Evolutionary conservation across 2,329 filamentous ascomycete genomes (phyloP).

Genomic region (Talaromyces sp.): DNA sequence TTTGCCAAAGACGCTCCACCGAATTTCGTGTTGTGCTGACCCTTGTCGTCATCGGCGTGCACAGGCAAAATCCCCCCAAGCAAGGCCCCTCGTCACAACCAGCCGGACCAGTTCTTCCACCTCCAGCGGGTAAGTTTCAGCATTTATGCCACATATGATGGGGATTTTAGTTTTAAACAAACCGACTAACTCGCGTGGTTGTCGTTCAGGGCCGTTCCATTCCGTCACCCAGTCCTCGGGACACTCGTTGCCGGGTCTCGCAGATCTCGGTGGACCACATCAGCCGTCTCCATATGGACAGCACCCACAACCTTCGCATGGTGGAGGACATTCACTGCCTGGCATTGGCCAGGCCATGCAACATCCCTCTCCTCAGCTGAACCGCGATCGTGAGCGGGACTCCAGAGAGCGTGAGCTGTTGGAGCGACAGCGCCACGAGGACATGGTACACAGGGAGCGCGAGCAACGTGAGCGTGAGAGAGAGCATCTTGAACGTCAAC

Average conservation of each 20-base stretch:
- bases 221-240: conserved; percentile 35
- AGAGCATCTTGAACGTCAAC: conserved; percentile 54
- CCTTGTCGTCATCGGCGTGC: conserved; percentile 3
- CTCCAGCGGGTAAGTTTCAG: conserved; percentile 31
- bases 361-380: conserved; percentile 37
- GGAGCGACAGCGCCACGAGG: conserved; percentile 49
- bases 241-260: conserved; percentile 42
- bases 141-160: not conserved
- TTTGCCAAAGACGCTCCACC: not conserved
- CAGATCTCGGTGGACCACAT: conserved; percentile 37
- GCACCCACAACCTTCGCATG: conserved; percentile 32
- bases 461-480: conserved; percentile 46
- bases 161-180: not conserved
- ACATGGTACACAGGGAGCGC: conserved; percentile 51
- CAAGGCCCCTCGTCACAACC: conserved; percentile 33
- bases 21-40: conserved; percentile 1
- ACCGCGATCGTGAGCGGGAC: conserved; percentile 44
- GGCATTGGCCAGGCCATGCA: conserved; percentile 38
- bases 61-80: conserved; percentile 34
- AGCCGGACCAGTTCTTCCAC: conserved; percentile 34
- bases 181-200: conserved; percentile 6
- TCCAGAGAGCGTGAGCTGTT: conserved; percentile 49
- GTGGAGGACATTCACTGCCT: conserved; percentile 32
- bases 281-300: conserved; percentile 39
- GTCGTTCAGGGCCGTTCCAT: conserved; percentile 34